Percentiles rank a stretch among this genome's conserved stretches.
Evolutionary conservation across 176 grass and related monocot species (phyloP).

Genomic region (Cenchrus purpureus): DNA sequence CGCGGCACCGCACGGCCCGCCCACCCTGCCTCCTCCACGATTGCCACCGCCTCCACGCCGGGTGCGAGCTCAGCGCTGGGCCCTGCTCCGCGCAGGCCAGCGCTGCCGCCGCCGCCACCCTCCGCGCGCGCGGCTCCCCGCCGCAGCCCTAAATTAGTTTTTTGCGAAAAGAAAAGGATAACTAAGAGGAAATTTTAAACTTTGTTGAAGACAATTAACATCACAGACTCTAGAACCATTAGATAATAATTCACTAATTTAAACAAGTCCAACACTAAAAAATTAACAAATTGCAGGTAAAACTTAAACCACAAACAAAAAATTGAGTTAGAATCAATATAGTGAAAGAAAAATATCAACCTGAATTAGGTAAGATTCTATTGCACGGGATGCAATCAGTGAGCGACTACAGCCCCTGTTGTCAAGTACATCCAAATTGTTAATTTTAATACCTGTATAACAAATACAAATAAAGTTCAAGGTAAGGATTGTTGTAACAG

Average conservation of each 20-base stretch:
- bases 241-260: background rate
- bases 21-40: too few relatives aligned
- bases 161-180: background rate
- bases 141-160: background rate
- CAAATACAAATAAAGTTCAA: slow-evolving; percentile 19
- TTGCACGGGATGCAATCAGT: slow-evolving; percentile 79
- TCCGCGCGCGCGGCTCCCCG: too few relatives aligned
- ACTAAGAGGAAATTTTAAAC: background rate
- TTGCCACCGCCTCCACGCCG: too few relatives aligned
- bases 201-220: background rate
- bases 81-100: too few relatives aligned
- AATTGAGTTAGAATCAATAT: slow-evolving; percentile 28
- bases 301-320: slow-evolving; percentile 23
- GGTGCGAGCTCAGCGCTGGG: too few relatives aligned
- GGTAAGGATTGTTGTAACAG: slow-evolving; percentile 18
- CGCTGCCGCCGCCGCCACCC: too few relatives aligned
- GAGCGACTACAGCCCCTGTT: slow-evolving; percentile 72
- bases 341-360: slow-evolving; percentile 43
- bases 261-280: background rate
- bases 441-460: slow-evolving; percentile 84
- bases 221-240: background rate
- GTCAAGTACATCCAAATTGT: slow-evolving; percentile 79
- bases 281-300: background rate
- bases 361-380: slow-evolving; percentile 98
- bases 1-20: too few relatives aligned